Percentiles rank a stretch among this genome's conserved stretches.
Conservation (phyloP, 352 stramenopile genomes). For the Phytopythium oedochilum region DNA sequence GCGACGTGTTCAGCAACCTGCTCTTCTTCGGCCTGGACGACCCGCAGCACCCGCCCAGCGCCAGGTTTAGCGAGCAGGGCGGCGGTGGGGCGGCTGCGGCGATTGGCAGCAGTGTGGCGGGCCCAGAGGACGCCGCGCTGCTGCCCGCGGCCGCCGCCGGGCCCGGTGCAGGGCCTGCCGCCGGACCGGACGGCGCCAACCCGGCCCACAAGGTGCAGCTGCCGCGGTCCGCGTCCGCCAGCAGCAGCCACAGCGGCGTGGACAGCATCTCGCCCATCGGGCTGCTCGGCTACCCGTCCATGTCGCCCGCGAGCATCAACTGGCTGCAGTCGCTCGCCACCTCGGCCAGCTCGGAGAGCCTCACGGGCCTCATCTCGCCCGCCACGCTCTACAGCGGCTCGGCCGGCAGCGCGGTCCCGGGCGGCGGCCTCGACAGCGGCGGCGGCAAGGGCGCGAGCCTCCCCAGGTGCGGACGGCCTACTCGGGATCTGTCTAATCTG, state of each 20-base stretch:
- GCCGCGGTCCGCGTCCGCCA: slow-evolving; percentile 35
- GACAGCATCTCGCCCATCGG: slow-evolving; percentile 56
- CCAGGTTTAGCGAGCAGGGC: slow-evolving; percentile 4
- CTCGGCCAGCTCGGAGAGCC: slow-evolving; percentile 58
- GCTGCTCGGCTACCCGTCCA: slow-evolving; percentile 47
- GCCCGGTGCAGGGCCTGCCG: not conserved
- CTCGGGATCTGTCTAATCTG: not conserved
- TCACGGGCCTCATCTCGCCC: slow-evolving; percentile 55
- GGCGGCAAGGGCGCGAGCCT: slow-evolving; percentile 13
- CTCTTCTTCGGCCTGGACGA: slow-evolving; percentile 71
- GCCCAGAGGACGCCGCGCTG: not conserved
- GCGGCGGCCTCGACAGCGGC: too few relatives aligned
- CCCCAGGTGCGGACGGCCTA: slow-evolving; percentile 18
- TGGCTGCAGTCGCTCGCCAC: slow-evolving; percentile 73
- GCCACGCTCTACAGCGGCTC: slow-evolving; percentile 29
- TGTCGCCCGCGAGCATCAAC: slow-evolving; percentile 73
- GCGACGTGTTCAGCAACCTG: slow-evolving; percentile 56
- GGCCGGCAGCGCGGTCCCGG: not conserved
- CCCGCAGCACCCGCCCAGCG: slow-evolving; percentile 15
- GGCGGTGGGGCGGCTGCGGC: not conserved
- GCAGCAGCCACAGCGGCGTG: slow-evolving; percentile 30
- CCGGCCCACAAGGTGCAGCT: slow-evolving; percentile 38
- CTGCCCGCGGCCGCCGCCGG: not conserved
- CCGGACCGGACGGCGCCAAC: not conserved
- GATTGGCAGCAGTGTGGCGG: not conserved